Evolutionary conservation across 176 grass and related monocot species (phyloP).

Genomic region (Microstegium vimineum): DNA sequence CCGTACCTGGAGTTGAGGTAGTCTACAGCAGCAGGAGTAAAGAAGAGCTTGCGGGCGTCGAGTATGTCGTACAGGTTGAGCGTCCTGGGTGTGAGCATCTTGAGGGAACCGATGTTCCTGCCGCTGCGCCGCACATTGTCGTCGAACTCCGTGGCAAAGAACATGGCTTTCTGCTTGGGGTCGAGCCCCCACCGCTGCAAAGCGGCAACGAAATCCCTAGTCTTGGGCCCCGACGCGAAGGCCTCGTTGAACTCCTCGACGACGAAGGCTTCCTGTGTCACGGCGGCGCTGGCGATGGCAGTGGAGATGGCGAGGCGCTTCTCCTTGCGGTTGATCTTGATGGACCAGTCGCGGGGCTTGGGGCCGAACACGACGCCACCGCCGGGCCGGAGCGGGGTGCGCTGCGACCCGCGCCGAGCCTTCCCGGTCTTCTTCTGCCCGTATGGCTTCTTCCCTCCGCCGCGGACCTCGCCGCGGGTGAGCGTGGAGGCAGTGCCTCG

Average conservation of each 20-base stretch:
- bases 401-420: slow-evolving; percentile 72
- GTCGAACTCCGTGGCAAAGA: slow-evolving; percentile 64
- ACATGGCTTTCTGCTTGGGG: slow-evolving; percentile 77
- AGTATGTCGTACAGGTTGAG: slow-evolving; percentile 93
- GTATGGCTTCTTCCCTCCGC: slow-evolving; percentile 89
- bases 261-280: slow-evolving; percentile 67
- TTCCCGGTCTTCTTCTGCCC: slow-evolving; percentile 86
- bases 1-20: slow-evolving; percentile 94
- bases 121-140: slow-evolving; percentile 73
- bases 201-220: slow-evolving; percentile 77
- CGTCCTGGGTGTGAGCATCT: slow-evolving; percentile 90
- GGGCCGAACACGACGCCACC: slow-evolving; percentile 93
- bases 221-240: slow-evolving; percentile 53
- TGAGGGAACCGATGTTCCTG: slow-evolving; percentile 93
- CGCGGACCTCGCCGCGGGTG: slow-evolving; percentile 79
- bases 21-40: slow-evolving; percentile 60
- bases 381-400: slow-evolving; percentile 89
- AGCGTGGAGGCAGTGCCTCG: slow-evolving; percentile 93
- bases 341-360: slow-evolving; percentile 95
- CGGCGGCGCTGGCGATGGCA: slow-evolving; percentile 75
- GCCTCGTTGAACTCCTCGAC: slow-evolving; percentile 76
- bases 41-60: slow-evolving; percentile 67
- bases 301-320: slow-evolving; percentile 94
- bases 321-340: slow-evolving; percentile 99
- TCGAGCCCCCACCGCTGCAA: slow-evolving; percentile 88